These are phyloP conservation scores for Yamagishiella unicocca DNA, from an alignment of 139 green algal species.

Conservation along the genomic window DNA sequence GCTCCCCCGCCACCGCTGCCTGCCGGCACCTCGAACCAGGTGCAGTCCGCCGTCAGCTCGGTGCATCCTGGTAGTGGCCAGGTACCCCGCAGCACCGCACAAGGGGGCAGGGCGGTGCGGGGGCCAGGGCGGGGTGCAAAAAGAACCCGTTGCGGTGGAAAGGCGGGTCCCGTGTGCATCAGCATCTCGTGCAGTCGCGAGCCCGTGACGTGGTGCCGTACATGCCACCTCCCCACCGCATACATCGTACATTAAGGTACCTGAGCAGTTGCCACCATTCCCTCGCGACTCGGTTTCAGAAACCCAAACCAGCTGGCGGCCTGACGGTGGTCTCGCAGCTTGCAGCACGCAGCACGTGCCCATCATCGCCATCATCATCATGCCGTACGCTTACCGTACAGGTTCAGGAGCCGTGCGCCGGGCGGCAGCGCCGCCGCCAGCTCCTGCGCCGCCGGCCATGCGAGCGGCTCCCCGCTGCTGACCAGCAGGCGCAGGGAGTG, in stretches of 20 bases:
- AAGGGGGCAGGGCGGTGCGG: too few species aligned
- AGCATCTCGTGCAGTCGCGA: too few species aligned
- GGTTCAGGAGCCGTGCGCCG: not conserved
- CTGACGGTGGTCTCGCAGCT: not conserved
- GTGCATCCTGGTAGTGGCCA: conserved; percentile 48
- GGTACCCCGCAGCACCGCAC: too few species aligned
- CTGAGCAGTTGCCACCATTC: too few species aligned
- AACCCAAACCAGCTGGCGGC: too few species aligned
- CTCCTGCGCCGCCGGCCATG: not conserved
- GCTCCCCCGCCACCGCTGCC: not conserved
- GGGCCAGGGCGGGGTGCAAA: not conserved
- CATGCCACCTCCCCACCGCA: too few species aligned
- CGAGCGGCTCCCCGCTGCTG: conserved; percentile 42
- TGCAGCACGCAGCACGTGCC: not conserved
- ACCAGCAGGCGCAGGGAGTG: conserved; percentile 22
- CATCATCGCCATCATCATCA: too few species aligned
- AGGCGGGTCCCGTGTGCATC: too few species aligned
- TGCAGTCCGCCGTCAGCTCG: conserved; percentile 52
- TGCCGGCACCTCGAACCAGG: conserved; percentile 12
- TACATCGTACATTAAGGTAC: too few species aligned
- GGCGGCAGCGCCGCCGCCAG: conserved; percentile 9
- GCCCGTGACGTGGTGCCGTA: too few species aligned
- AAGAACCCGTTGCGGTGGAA: too few species aligned
- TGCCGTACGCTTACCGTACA: conserved; percentile 49
- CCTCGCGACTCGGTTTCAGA: too few species aligned